These are phyloP conservation scores for Rhizopogon roseolus DNA, from an alignment of 768 basidiomycete species.

Conservation along the genomic window DNA sequence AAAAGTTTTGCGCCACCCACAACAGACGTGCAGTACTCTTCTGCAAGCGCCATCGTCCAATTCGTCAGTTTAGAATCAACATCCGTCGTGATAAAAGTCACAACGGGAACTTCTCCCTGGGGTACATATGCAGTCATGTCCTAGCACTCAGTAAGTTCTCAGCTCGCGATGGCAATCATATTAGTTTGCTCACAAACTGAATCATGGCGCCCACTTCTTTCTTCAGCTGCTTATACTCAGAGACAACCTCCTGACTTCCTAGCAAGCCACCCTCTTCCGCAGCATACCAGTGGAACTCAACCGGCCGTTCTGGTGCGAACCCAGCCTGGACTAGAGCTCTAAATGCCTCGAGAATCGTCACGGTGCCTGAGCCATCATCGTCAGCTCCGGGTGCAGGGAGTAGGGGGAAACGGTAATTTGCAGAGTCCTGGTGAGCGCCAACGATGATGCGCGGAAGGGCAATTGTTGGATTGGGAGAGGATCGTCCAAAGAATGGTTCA, in stretches of 20 bases:
- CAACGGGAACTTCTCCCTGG: constrained; percentile 3
- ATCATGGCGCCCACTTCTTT: constrained; percentile 46
- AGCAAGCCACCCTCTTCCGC: constrained; percentile 47
- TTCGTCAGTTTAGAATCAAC: constrained; percentile 43
- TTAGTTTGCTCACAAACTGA: constrained; percentile 35
- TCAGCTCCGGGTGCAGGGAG: constrained; percentile 46
- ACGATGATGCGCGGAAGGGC: constrained; percentile 29
- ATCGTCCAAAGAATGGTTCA: constrained; percentile 9
- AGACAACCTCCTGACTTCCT: constrained; percentile 44
- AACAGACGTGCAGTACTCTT: constrained; percentile 19
- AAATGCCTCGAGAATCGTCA: constrained; percentile 76
- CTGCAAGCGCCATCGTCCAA: constrained; percentile 29
- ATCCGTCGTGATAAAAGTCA: constrained; percentile 27
- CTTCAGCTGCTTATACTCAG: constrained; percentile 40
- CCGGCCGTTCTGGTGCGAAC: constrained; percentile 58
- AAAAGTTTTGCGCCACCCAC: constrained; percentile 16
- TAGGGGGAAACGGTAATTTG: constrained; percentile 33
- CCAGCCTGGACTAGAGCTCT: constrained; percentile 63
- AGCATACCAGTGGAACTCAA: constrained; percentile 86
- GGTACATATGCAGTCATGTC: constrained; percentile 36
- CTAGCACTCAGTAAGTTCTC: constrained; percentile 27
- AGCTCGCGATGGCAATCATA: constrained; percentile 7
- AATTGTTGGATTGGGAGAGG: constrained; percentile 2
- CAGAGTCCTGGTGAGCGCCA: constrained; percentile 40
- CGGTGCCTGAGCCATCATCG: constrained; percentile 59